Percentiles rank a stretch among this genome's conserved stretches.
phyloP scores from a whole-genome alignment of 176 grass and related monocot genomes.

The Poa pratensis region DNA sequence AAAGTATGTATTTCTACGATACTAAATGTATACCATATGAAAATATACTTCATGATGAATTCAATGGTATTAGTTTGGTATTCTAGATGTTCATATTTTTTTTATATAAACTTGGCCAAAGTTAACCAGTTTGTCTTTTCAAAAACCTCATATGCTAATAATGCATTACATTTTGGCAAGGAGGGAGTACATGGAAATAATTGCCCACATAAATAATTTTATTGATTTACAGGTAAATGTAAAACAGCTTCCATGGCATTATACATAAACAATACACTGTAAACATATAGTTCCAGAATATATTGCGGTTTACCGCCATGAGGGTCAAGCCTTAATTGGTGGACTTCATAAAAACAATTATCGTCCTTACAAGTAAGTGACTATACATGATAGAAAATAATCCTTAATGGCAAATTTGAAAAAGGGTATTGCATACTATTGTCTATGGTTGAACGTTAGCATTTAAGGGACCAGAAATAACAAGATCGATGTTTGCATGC shows the following conservation, averaged over 20 bases:
- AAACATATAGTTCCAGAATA: not conserved
- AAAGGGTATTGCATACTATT: not conserved
- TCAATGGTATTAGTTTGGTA: too few relatives aligned
- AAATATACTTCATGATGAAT: too few relatives aligned
- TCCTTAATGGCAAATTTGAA: not conserved
- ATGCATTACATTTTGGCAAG: too few relatives aligned
- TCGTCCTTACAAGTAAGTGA: not conserved
- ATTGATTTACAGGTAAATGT: not conserved
- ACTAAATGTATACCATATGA: too few relatives aligned
- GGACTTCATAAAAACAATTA: not conserved
- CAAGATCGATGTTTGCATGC: not conserved
- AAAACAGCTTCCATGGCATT: not conserved
- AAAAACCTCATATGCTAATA: too few relatives aligned
- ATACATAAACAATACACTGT: not conserved
- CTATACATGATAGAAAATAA: not conserved
- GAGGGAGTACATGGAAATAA: not conserved
- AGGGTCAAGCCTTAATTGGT: not conserved
- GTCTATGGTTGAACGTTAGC: not conserved
- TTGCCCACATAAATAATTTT: not conserved
- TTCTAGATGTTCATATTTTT: too few relatives aligned
- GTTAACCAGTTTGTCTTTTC: too few relatives aligned
- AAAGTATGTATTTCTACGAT: too few relatives aligned
- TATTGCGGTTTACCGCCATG: not conserved
- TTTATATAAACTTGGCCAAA: too few relatives aligned
- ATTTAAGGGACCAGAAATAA: not conserved